Conservation (phyloP, 2,329 filamentous ascomycete genomes). For the Ilyonectria mors-panacis region DNA sequence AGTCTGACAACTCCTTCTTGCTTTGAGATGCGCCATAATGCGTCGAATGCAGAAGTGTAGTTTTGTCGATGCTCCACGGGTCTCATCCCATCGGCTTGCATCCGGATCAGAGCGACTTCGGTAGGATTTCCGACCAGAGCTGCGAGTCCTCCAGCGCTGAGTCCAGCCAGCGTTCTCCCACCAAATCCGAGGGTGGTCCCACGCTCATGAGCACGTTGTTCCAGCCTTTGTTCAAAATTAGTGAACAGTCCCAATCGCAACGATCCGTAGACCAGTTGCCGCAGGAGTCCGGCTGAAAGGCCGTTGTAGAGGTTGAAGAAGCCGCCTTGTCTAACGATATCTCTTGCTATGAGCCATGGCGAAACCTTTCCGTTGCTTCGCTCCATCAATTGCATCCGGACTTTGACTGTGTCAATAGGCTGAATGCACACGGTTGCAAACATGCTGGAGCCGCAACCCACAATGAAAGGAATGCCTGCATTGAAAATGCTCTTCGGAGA, state of each 20-base stretch:
- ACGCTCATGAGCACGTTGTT: slow-evolving; percentile 65
- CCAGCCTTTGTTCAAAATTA: slow-evolving; percentile 74
- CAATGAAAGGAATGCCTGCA: slow-evolving; percentile 68
- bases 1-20: slow-evolving; percentile 32
- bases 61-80: slow-evolving; percentile 36
- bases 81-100: slow-evolving; percentile 49
- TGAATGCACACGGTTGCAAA: slow-evolving; percentile 76
- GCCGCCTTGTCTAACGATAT: slow-evolving; percentile 74
- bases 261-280: slow-evolving; percentile 81
- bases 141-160: slow-evolving; percentile 77
- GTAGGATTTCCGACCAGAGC: slow-evolving; percentile 70
- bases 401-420: slow-evolving; percentile 82
- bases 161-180: slow-evolving; percentile 75
- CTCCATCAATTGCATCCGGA: slow-evolving; percentile 78
- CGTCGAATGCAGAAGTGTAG: slow-evolving; percentile 33
- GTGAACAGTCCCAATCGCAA: slow-evolving; percentile 80
- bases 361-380: slow-evolving; percentile 73
- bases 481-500: neutral
- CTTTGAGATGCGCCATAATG: slow-evolving; percentile 31
- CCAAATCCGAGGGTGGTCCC: slow-evolving; percentile 73
- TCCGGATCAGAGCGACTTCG: slow-evolving; percentile 45
- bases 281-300: slow-evolving; percentile 75
- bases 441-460: slow-evolving; percentile 78
- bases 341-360: slow-evolving; percentile 71
- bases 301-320: slow-evolving; percentile 79